phyloP scores from a whole-genome alignment of 1,139 yeast genomes.

The Sugiyamaella japonica region DNA sequence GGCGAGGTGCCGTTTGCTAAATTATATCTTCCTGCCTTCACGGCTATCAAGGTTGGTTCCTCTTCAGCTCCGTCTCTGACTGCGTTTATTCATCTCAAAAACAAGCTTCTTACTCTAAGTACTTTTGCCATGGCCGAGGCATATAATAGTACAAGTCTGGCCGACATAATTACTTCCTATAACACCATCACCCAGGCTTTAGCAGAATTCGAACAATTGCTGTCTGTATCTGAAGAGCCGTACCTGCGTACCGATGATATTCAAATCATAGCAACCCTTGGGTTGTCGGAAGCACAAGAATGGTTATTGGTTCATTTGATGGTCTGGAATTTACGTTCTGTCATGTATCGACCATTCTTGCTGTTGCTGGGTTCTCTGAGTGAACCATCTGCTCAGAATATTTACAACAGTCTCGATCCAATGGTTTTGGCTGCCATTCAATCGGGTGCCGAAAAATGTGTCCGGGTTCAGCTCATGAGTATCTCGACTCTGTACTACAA shows the following conservation, averaged over 20 bases:
- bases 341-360: conserved; percentile 19
- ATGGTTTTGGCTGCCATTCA: conserved; percentile 15
- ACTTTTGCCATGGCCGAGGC: conserved; percentile 14
- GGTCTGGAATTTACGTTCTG: conserved; percentile 11
- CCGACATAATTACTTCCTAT: conserved; percentile 13
- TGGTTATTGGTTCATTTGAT: conserved; percentile 17
- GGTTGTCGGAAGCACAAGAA: conserved; percentile 8
- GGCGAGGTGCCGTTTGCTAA: conserved; percentile 8
- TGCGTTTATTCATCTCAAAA: conserved; percentile 11
- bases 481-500: conserved; percentile 12
- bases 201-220: conserved; percentile 10
- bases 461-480: conserved; percentile 10
- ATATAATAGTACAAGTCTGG: conserved; percentile 5
- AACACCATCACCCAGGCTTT: not conserved
- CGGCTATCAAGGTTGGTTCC: not conserved
- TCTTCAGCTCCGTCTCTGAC: conserved; percentile 6
- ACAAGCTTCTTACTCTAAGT: conserved; percentile 10
- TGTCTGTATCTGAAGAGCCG: conserved; percentile 14
- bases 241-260: conserved; percentile 17
- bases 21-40: conserved; percentile 7
- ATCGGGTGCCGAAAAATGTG: conserved; percentile 20
- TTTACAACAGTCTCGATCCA: conserved; percentile 6
- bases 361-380: conserved; percentile 13
- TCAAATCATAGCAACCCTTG: not conserved
- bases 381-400: conserved; percentile 12